These are phyloP conservation scores for Phytophthora hibernalis DNA, from an alignment of 352 stramenopile species.

Conservation along the genomic window DNA sequence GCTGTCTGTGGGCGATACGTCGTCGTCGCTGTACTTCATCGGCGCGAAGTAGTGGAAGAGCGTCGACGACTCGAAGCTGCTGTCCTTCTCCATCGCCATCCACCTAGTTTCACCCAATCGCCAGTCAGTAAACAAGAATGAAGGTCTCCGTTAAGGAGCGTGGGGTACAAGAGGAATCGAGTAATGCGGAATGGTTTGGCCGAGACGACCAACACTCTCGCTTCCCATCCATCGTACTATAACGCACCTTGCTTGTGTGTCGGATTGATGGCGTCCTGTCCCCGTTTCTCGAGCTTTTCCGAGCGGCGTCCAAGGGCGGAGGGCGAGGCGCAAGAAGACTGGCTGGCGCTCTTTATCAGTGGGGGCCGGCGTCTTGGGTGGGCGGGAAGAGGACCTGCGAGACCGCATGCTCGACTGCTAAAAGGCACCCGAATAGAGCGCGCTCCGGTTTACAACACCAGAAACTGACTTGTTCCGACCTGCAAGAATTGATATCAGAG, in stretches of 20 bases:
- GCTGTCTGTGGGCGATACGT: constrained; percentile 24
- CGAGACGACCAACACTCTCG: neutral
- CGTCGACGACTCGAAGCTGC: constrained; percentile 49
- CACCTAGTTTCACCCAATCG: neutral
- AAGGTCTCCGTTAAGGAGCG: neutral
- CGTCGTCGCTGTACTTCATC: constrained; percentile 56
- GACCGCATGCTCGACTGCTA: constrained; percentile 20
- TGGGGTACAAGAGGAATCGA: no score
- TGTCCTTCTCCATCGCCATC: constrained; percentile 43
- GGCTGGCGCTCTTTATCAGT: constrained; percentile 20
- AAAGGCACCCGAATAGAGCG: constrained; percentile 23
- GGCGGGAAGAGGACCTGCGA: constrained; percentile 28
- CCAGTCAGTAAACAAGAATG: no score
- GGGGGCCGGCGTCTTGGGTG: constrained; percentile 23
- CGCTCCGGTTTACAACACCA: neutral
- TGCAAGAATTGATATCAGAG: constrained; percentile 2
- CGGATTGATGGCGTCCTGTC: constrained; percentile 31
- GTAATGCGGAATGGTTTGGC: no score
- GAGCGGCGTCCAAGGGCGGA: neutral
- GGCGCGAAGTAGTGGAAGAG: constrained; percentile 65
- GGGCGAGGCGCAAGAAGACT: constrained; percentile 4
- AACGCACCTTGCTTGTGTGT: neutral
- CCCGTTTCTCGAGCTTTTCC: constrained; percentile 22
- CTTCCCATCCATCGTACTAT: constrained; percentile 35
- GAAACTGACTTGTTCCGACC: constrained; percentile 7